Base-by-base conservation (phyloP, 306 rosid species). In the Fagus crenata region DNA sequence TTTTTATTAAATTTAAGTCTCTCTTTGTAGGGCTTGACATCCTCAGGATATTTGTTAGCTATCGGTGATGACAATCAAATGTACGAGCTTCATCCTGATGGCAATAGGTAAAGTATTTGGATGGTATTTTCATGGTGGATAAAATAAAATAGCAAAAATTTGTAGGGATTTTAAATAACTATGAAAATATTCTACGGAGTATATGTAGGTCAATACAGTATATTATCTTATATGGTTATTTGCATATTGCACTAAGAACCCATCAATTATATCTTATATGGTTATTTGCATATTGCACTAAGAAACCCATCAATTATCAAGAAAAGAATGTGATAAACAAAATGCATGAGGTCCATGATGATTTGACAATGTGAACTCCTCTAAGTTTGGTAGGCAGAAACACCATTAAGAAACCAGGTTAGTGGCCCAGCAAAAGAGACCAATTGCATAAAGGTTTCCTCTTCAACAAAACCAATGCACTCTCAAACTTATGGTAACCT, bases 31-130 rank as follows among this genome's bases (percentile, higher is more conserved):
- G 89, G 93, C 68, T 75, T 89, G 83, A 89, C 90, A 15, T 79
- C 86, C 64, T 84, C 91, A 3, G 97, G 96, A 76, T 90, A 90
- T 77, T 85, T 93, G 82, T 85, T 91, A 59, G 96, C 96, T 53
- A 76, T 93, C 73, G 96, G 91, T 58, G 93, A 91, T 80, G 97
- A 91, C 91, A 82, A 81, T 87, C 97, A 86, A 76, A 87, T 91
- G 91, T 90, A 86, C 60, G 91, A 93, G 89, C 96, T 90, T 81
- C 98, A 93, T 84, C 98, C 97, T 74, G 97, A 93, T 89, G 98
- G 97, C 69, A 96, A 91, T 73, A 90, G 97, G 98, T 91, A 80
- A 70, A 42, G 53, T 68, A 55, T 58, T 73, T 64, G 9, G 72
- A 40, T 59, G 53, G 72, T 9, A 69, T 75, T 53, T 61, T 33